Conservation (phyloP, 148 eudicot species). For the Heliosperma pusillum region DNA sequence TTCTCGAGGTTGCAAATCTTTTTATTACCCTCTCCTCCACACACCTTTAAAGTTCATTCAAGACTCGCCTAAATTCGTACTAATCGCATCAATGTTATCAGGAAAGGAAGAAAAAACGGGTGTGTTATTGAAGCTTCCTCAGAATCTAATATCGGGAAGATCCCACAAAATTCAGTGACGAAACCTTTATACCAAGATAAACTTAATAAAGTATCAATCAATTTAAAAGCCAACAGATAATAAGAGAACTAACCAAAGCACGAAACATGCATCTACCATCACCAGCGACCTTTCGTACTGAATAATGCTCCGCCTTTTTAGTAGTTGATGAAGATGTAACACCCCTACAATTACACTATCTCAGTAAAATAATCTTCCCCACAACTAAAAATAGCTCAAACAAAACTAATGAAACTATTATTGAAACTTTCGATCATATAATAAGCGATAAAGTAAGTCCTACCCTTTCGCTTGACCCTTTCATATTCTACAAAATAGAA, state of each 20-base stretch:
- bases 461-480: too few relatives aligned
- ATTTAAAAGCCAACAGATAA: neutral
- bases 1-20: too few relatives aligned
- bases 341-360: slow-evolving; percentile 22
- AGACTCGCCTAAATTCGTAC: neutral
- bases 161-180: neutral
- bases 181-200: neutral
- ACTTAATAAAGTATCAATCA: neutral
- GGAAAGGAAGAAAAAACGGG: neutral
- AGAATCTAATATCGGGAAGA: neutral
- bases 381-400: neutral
- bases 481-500: too few relatives aligned
- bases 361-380: neutral
- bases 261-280: slow-evolving; percentile 99
- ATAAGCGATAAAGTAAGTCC: too few relatives aligned
- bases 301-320: slow-evolving; percentile 64
- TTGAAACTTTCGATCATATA: too few relatives aligned
- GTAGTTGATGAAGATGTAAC: slow-evolving; percentile 39
- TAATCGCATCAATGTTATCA: neutral
- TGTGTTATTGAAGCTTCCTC: neutral
- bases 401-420: too few relatives aligned
- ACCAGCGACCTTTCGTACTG: slow-evolving; percentile 73
- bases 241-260: slow-evolving; percentile 59
- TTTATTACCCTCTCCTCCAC: too few relatives aligned
- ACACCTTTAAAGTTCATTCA: too few relatives aligned